These are phyloP conservation scores for Cyanophora paradoxa DNA, from an alignment of 78 protist genomes.

Conservation along the genomic window DNA sequence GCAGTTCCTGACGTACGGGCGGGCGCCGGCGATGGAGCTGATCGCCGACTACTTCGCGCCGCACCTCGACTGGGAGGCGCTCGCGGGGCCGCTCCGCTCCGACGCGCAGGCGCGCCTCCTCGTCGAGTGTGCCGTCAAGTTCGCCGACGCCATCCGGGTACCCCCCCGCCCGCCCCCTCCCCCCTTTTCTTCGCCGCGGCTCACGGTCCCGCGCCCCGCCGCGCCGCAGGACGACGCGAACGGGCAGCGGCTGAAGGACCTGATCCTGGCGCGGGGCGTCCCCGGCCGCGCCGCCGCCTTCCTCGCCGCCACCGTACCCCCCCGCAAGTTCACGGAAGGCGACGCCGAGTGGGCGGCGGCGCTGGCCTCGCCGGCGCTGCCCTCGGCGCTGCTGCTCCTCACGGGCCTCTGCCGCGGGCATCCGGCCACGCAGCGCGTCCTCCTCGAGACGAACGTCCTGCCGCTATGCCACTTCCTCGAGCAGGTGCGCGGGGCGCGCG, in stretches of 20 bases:
- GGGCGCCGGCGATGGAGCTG: background rate
- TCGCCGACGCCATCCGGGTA: background rate
- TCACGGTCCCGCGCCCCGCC: background rate
- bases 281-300: background rate
- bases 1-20: slow-evolving; percentile 60
- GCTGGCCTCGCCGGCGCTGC: slow-evolving; percentile 49
- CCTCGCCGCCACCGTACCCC: background rate
- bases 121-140: background rate
- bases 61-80: background rate
- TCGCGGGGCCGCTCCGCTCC: background rate
- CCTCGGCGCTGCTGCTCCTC: slow-evolving; percentile 51
- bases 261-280: background rate
- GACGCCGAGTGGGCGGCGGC: slow-evolving; percentile 38
- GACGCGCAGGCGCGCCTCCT: background rate
- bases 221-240: background rate
- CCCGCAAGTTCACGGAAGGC: background rate
- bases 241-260: background rate
- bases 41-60: slow-evolving; percentile 21
- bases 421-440: slow-evolving; percentile 34
- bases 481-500: slow-evolving; percentile 1
- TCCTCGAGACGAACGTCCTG: slow-evolving; percentile 2
- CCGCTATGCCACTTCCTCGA: slow-evolving; percentile 50
- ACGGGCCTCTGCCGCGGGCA: slow-evolving; percentile 42
- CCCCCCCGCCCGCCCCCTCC: background rate
- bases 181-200: slow-evolving; percentile 10